Evolutionary conservation across 306 rosid genomes (phyloP).

Genomic region (Fagus sylvatica): DNA sequence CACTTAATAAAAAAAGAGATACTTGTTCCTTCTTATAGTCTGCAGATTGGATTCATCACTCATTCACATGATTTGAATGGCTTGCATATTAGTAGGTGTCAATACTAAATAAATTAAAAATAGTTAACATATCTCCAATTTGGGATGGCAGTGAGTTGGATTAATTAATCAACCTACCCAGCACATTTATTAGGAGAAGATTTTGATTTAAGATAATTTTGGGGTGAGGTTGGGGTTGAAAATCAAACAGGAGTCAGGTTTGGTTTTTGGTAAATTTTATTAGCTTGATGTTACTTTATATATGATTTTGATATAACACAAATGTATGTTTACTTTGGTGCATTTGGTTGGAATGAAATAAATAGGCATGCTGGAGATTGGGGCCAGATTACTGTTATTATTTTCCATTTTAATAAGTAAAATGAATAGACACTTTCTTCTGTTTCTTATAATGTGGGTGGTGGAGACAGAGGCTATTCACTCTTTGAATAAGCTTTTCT

Average conservation of each 20-base stretch:
- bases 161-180: background rate
- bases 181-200: background rate
- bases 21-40: background rate
- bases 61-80: background rate
- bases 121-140: background rate
- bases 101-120: background rate
- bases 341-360: background rate
- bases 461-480: background rate
- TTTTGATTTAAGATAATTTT: background rate
- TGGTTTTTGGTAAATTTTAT: background rate
- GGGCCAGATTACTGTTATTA: background rate
- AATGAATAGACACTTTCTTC: background rate
- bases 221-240: too few relatives aligned
- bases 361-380: background rate
- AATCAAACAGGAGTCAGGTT: background rate
- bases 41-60: background rate
- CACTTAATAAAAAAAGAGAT: too few relatives aligned
- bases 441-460: background rate
- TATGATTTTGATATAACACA: background rate
- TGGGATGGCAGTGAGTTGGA: background rate
- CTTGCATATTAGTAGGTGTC: background rate
- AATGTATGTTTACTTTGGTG: background rate
- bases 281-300: background rate
- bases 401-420: background rate
- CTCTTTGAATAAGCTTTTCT: background rate